phyloP scores from a whole-genome alignment of 768 basidiomycete genomes.

The Macrolepiota dolichaula region DNA sequence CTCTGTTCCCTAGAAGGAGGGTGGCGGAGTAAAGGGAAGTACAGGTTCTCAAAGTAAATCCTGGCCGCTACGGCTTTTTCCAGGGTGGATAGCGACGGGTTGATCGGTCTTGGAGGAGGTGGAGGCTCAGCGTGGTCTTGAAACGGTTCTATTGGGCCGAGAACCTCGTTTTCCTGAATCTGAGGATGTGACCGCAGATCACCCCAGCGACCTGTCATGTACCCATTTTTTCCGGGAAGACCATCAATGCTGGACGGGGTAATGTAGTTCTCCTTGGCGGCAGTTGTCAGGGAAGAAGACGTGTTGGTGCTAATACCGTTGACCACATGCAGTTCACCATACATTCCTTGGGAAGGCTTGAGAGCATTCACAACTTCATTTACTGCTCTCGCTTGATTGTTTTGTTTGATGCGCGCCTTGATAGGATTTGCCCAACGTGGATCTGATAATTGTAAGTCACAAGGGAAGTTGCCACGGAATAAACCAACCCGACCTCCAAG shows the following conservation, averaged over 20 bases:
- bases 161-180: conserved; percentile 56
- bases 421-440: conserved; percentile 88
- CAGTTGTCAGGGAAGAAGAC: conserved; percentile 73
- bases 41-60: conserved; percentile 92
- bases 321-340: conserved; percentile 66
- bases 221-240: conserved; percentile 53
- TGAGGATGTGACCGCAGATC: conserved; percentile 67
- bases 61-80: conserved; percentile 91
- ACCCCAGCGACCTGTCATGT: conserved; percentile 60
- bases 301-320: conserved; percentile 71
- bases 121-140: conserved; percentile 25
- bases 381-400: conserved; percentile 66
- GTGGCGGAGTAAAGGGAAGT: conserved; percentile 82
- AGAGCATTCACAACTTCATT: conserved; percentile 75
- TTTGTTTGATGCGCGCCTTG: conserved; percentile 69
- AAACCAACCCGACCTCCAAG: conserved; percentile 61
- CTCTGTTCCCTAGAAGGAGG: conserved; percentile 85
- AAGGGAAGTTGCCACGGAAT: conserved; percentile 14
- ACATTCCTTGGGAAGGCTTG: conserved; percentile 48
- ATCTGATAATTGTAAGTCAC: conserved; percentile 45
- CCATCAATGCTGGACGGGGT: conserved; percentile 42
- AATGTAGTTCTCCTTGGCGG: conserved; percentile 64
- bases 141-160: conserved; percentile 27
- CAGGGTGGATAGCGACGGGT: conserved; percentile 85
- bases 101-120: conserved; percentile 57